Percentiles rank a stretch among this genome's conserved stretches.
These are phyloP conservation scores for Sporobolomyces pararoseus DNA, from an alignment of 768 basidiomycete genomes.

Conservation along the genomic window DNA sequence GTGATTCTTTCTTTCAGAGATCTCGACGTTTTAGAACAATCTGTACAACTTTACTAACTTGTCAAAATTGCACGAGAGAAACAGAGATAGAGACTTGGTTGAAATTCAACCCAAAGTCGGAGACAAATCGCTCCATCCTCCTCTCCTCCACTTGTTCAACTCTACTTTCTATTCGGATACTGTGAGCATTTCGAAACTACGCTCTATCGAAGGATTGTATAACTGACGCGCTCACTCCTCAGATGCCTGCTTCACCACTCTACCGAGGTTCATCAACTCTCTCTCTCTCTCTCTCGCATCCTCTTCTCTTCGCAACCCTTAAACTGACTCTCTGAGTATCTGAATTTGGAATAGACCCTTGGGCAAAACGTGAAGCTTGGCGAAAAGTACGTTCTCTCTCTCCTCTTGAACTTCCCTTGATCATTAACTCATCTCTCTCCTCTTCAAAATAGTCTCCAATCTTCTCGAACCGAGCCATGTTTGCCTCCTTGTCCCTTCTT, in stretches of 20 bases:
- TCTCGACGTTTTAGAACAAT: not conserved
- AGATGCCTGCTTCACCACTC: constrained; percentile 28
- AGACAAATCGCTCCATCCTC: not conserved
- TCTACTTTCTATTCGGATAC: not conserved
- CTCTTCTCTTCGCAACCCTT: not conserved
- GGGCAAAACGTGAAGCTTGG: constrained; percentile 46
- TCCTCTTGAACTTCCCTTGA: not conserved
- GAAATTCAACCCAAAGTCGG: not conserved
- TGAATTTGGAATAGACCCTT: constrained; percentile 24
- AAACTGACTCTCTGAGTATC: not conserved
- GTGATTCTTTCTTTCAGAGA: not conserved
- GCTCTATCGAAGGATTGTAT: too few relatives aligned
- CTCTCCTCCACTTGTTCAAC: not conserved
- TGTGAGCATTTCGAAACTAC: not conserved
- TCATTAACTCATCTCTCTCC: not conserved
- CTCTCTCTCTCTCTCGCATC: not conserved
- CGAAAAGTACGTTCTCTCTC: constrained; percentile 31
- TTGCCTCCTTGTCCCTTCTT: not conserved
- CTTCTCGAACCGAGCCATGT: constrained; percentile 39
- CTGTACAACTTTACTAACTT: not conserved
- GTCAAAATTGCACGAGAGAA: not conserved
- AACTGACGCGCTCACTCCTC: not conserved
- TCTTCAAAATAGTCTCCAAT: constrained; percentile 22
- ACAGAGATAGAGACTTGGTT: not conserved
- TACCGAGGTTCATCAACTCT: constrained; percentile 23